Conservation (phyloP, 2,329 filamentous ascomycete genomes). For the Cordyceps cateniannulata region DNA sequence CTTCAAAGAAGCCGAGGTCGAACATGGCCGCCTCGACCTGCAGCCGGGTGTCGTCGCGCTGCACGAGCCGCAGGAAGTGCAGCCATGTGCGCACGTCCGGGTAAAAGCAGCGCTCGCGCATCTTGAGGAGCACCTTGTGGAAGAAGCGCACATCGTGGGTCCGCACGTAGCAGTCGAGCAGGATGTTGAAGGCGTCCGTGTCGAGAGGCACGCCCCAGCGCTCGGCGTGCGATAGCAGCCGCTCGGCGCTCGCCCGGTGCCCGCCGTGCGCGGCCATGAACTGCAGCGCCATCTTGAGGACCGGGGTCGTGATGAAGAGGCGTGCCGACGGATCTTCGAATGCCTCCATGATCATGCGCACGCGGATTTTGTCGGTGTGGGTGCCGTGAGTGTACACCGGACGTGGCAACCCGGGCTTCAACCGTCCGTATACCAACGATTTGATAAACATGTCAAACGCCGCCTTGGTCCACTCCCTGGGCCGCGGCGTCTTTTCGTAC, state of each 20-base stretch:
- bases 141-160: slow-evolving; percentile 37
- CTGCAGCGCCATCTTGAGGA: slow-evolving; percentile 38
- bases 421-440: slow-evolving; percentile 31
- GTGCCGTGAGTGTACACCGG: slow-evolving; percentile 28
- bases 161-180: slow-evolving; percentile 35
- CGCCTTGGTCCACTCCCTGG: slow-evolving; percentile 34
- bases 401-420: slow-evolving; percentile 26
- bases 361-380: slow-evolving; percentile 32
- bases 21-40: slow-evolving; percentile 43
- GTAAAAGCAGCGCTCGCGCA: slow-evolving; percentile 31
- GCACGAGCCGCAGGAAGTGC: slow-evolving; percentile 45
- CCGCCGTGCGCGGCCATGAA: slow-evolving; percentile 33
- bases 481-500: slow-evolving; percentile 34
- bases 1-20: slow-evolving; percentile 35
- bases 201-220: slow-evolving; percentile 35
- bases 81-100: slow-evolving; percentile 43
- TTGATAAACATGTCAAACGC: slow-evolving; percentile 37
- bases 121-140: slow-evolving; percentile 31
- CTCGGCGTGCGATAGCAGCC: slow-evolving; percentile 32
- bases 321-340: slow-evolving; percentile 31
- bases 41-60: slow-evolving; percentile 48
- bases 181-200: slow-evolving; percentile 41
- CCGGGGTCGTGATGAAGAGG: slow-evolving; percentile 29
- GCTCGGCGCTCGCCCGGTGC: slow-evolving; percentile 26
- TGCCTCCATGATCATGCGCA: slow-evolving; percentile 31